Percentiles rank a stretch among this genome's conserved stretches.
Evolutionary conservation across 108 stramenopile species (phyloP).

Genomic region (Cyclotella baltica): DNA sequence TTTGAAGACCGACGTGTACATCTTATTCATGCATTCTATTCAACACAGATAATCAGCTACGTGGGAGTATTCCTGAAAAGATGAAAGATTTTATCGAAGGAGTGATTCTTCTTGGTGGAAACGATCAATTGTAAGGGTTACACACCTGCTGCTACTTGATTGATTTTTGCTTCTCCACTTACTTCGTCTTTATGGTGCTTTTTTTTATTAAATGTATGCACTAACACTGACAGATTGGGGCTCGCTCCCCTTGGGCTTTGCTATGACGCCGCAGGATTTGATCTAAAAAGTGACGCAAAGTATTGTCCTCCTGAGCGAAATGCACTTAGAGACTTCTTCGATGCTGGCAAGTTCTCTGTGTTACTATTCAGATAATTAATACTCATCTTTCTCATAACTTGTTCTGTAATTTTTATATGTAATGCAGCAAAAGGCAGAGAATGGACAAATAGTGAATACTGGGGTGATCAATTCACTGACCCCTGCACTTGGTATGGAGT

Average conservation of each 20-base stretch:
- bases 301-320: conserved; percentile 34
- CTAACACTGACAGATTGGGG: background rate
- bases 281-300: conserved; percentile 14
- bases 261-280: conserved; percentile 9
- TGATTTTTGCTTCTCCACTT: background rate
- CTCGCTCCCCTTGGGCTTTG: conserved; percentile 4
- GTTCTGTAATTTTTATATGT: background rate
- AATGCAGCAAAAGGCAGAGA: conserved; percentile 24
- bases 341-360: background rate
- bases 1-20: no score
- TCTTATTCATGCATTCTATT: background rate
- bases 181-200: background rate
- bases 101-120: background rate
- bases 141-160: background rate
- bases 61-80: background rate
- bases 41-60: background rate
- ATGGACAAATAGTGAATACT: conserved; percentile 18
- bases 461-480: conserved; percentile 12
- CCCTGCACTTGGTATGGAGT: conserved; percentile 25
- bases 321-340: conserved; percentile 25
- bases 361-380: background rate
- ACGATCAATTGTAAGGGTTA: background rate
- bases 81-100: conserved; percentile 2
- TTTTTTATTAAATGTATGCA: background rate
- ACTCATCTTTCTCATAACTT: background rate